phyloP scores from a whole-genome alignment of 169 alveolate genomes.

The Plasmodium relictum region DNA sequence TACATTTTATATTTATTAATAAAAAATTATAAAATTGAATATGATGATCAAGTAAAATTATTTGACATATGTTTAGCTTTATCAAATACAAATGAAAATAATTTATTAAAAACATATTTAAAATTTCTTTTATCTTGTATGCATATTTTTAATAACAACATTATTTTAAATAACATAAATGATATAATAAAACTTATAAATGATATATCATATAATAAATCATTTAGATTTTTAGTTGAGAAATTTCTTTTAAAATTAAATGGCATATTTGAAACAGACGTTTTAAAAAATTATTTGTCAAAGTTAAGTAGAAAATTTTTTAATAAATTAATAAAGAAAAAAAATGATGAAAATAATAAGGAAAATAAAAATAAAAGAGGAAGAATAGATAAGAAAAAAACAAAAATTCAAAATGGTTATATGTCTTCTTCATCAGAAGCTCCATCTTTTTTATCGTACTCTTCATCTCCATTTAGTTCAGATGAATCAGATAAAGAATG shows the following conservation, averaged over 20 bases:
- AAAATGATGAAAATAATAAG: neutral
- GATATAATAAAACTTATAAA: constrained; percentile 43
- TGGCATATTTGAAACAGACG: constrained; percentile 1
- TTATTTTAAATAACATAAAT: constrained; percentile 22
- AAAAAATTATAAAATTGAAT: constrained; percentile 46
- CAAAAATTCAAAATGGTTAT: neutral
- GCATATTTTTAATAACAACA: constrained; percentile 18
- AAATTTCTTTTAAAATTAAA: constrained; percentile 37
- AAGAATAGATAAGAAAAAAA: constrained; percentile 6
- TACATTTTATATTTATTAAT: constrained; percentile 50
- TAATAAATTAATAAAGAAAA: constrained; percentile 2
- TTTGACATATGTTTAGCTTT: constrained; percentile 29
- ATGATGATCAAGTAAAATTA: constrained; percentile 45
- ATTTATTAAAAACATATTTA: constrained; percentile 23
- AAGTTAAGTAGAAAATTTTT: neutral
- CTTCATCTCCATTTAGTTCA: neutral
- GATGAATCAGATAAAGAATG: neutral
- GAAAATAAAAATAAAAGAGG: neutral
- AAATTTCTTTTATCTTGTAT: constrained; percentile 51
- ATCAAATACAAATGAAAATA: constrained; percentile 30
- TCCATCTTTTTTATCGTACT: neutral
- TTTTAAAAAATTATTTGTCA: neutral
- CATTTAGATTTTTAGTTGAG: constrained; percentile 15
- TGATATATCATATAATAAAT: constrained; percentile 7
- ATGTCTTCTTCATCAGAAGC: neutral